Percentiles rank a stretch among this genome's conserved stretches.
Evolutionary conservation across 257 asterid genomes (phyloP).

Genomic region (Datura wrightii): DNA sequence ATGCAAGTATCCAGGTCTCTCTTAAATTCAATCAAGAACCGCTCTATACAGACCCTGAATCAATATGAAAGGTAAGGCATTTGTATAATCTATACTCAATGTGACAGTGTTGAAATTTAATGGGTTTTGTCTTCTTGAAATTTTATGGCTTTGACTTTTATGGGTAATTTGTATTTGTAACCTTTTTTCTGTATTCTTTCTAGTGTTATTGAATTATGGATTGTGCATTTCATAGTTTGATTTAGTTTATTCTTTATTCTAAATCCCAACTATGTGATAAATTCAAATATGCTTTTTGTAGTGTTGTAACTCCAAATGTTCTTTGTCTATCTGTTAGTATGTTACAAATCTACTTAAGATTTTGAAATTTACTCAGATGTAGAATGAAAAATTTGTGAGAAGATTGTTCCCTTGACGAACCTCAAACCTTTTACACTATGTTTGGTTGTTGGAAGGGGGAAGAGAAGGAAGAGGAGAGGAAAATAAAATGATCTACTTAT

Average conservation of each 20-base stretch:
- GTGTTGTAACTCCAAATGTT: background rate
- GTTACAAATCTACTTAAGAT: background rate
- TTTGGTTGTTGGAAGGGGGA: background rate
- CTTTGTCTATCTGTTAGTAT: background rate
- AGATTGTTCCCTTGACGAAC: conserved; percentile 1
- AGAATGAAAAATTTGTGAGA: background rate
- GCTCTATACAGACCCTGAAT: background rate
- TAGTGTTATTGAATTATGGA: background rate
- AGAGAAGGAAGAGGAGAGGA: background rate
- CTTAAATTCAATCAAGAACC: conserved; percentile 18
- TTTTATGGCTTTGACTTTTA: background rate
- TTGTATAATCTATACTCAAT: background rate
- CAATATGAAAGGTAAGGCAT: background rate
- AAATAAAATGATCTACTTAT: background rate
- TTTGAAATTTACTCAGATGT: background rate
- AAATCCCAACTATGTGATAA: background rate
- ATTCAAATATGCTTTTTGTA: background rate
- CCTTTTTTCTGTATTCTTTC: background rate
- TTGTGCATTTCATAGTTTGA: background rate
- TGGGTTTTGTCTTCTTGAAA: background rate
- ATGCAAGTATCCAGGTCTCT: conserved; percentile 21
- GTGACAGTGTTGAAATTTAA: background rate
- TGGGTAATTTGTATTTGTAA: background rate
- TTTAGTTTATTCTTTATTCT: background rate
- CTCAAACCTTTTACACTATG: background rate